These are phyloP conservation scores for Salix brachista DNA, from an alignment of 345 rosid genomes.

Conservation along the genomic window DNA sequence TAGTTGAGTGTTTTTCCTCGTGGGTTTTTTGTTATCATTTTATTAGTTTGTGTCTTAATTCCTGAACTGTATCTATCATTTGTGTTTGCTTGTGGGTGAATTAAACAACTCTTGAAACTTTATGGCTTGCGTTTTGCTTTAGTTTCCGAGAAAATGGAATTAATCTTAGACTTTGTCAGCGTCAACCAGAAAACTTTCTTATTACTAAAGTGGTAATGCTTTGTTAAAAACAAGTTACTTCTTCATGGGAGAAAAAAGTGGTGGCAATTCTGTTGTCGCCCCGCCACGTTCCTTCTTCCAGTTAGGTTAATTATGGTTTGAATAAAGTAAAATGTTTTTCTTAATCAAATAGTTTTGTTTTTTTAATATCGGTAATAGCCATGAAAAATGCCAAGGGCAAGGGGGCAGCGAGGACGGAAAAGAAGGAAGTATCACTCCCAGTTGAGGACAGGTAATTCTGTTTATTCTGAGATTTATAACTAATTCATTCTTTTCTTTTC, in stretches of 20 bases:
- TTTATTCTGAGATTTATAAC: not conserved
- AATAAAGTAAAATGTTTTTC: not conserved
- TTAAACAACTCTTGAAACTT: not conserved
- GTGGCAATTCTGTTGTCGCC: not conserved
- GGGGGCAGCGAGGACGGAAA: conserved; percentile 34
- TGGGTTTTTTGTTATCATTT: not conserved
- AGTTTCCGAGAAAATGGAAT: not conserved
- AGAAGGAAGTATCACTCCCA: conserved; percentile 33
- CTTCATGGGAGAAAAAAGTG: not conserved
- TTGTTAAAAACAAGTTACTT: not conserved
- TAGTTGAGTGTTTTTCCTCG: not conserved
- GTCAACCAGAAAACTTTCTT: not conserved
- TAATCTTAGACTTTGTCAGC: not conserved
- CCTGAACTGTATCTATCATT: not conserved
- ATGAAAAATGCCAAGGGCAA: conserved; percentile 47
- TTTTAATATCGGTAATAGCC: not conserved
- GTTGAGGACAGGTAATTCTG: conserved; percentile 35
- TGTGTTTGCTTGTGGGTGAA: not conserved
- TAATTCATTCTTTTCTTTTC: not conserved
- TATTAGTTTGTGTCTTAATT: not conserved
- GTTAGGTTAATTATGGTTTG: not conserved
- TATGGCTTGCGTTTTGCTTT: not conserved
- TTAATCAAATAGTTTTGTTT: not conserved
- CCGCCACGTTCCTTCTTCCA: not conserved
- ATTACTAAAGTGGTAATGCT: not conserved